Evolutionary conservation across 2,329 filamentous ascomycete species (phyloP).

Genomic region (Penicillium nordicum): DNA sequence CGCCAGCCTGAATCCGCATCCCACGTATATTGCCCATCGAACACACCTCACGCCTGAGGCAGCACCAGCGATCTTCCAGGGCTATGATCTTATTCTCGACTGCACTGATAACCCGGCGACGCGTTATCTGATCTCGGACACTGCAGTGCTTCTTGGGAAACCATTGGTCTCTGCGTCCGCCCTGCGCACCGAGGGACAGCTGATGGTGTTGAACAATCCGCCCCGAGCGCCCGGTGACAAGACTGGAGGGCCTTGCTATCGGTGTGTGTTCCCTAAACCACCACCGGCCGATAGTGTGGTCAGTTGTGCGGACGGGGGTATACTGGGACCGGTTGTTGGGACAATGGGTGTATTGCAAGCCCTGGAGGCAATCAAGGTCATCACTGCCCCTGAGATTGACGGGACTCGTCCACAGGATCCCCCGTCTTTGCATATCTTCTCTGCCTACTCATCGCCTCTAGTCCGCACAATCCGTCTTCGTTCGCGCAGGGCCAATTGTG

Average conservation of each 20-base stretch:
- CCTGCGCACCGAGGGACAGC: constrained; percentile 81
- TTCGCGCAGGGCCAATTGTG: constrained; percentile 65
- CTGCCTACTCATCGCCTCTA: constrained; percentile 40
- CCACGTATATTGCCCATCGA: constrained; percentile 61
- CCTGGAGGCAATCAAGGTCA: constrained; percentile 80
- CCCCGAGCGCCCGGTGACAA: constrained; percentile 57
- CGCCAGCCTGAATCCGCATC: constrained; percentile 66
- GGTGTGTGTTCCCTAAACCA: constrained; percentile 85
- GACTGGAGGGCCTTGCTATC: constrained; percentile 78
- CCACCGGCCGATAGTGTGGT: constrained; percentile 78
- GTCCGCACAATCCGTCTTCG: constrained; percentile 77
- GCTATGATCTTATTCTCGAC: constrained; percentile 83
- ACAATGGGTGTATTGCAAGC: constrained; percentile 92
- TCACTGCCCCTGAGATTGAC: constrained; percentile 47
- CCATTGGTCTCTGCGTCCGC: constrained; percentile 87
- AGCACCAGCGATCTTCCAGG: constrained; percentile 61
- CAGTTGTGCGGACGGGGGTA: constrained; percentile 88
- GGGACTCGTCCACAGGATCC: constrained; percentile 25
- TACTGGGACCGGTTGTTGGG: constrained; percentile 88
- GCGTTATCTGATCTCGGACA: constrained; percentile 88
- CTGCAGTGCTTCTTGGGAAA: constrained; percentile 74
- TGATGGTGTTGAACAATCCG: constrained; percentile 83
- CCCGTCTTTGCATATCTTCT: constrained; percentile 43
- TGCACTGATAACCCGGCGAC: constrained; percentile 92
- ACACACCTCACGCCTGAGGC: constrained; percentile 66